Conservation (phyloP, 139 green algal species). For the Gonium pectorale region DNA sequence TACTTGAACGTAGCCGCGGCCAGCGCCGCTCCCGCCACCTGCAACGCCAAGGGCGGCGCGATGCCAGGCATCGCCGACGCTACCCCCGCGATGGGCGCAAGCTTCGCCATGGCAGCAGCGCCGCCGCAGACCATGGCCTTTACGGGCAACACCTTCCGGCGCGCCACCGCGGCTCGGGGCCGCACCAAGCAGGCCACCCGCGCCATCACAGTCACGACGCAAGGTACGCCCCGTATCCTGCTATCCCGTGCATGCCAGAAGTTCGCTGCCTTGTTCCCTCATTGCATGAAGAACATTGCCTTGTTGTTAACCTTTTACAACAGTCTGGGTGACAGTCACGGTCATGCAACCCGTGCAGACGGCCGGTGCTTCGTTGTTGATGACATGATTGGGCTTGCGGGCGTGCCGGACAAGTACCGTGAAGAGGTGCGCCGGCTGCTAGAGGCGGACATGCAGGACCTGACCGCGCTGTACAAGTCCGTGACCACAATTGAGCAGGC, state of each 20-base stretch:
- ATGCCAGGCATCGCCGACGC: background rate
- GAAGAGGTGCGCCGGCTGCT: slow-evolving; percentile 26
- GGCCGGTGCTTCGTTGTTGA: slow-evolving; percentile 49
- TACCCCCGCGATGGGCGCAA: background rate
- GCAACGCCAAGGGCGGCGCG: background rate
- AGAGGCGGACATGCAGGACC: slow-evolving; percentile 30
- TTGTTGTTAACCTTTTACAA: background rate
- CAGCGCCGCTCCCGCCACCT: background rate
- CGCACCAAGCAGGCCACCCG: slow-evolving; percentile 25
- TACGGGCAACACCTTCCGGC: slow-evolving; percentile 31
- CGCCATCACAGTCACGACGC: slow-evolving; percentile 21
- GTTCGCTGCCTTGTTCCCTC: background rate
- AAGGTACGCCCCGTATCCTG: background rate
- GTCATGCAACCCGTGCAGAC: slow-evolving; percentile 19
- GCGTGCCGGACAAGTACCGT: slow-evolving; percentile 34
- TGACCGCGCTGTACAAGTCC: background rate
- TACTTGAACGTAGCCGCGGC: background rate
- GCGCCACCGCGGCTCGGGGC: background rate
- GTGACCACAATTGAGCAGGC: background rate
- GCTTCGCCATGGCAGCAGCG: background rate
- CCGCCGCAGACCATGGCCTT: background rate
- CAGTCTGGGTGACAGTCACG: no score
- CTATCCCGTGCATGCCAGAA: background rate
- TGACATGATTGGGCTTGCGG: slow-evolving; percentile 31
- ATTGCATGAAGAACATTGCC: background rate